phyloP scores from a whole-genome alignment of 1,139 yeast genomes.

The Nematodospora anomalae region DNA sequence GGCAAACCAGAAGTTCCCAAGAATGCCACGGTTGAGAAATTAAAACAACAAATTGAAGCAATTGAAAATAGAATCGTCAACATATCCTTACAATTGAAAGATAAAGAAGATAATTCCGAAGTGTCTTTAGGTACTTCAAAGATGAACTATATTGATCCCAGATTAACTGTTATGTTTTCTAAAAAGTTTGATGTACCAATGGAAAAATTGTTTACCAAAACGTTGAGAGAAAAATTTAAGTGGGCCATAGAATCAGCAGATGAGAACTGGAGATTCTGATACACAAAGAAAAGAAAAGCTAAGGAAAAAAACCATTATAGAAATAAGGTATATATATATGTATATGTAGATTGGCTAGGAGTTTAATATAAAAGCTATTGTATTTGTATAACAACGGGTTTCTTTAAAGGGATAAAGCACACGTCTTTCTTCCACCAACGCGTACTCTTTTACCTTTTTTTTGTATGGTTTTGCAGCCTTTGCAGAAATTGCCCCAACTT shows the following conservation, averaged over 20 bases:
- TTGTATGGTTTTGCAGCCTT: too few species aligned
- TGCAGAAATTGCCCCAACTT: too few species aligned
- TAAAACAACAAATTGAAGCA: conserved; percentile 69
- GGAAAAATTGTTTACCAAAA: conserved; percentile 87
- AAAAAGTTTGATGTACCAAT: conserved; percentile 87
- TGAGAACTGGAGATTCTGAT: conserved; percentile 78
- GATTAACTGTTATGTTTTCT: conserved; percentile 86
- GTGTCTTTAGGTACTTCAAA: conserved; percentile 93
- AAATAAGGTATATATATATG: neutral
- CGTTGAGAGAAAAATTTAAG: conserved; percentile 85
- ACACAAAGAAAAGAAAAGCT: too few species aligned
- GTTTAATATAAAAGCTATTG: neutral
- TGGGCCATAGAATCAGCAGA: conserved; percentile 97
- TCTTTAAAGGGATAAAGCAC: neutral
- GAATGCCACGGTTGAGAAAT: conserved; percentile 64
- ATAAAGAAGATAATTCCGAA: conserved; percentile 90
- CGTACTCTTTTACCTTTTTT: too few species aligned
- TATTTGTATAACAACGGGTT: neutral
- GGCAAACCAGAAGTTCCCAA: conserved; percentile 61
- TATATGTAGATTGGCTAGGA: neutral
- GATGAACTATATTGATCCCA: conserved; percentile 92
- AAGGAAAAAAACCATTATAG: too few species aligned
- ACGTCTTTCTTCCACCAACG: too few species aligned
- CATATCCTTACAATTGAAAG: conserved; percentile 74
- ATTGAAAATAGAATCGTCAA: conserved; percentile 70